Base-by-base conservation (phyloP, 2,329 filamentous ascomycete genomes). In the Sclerotinia minor region DNA sequence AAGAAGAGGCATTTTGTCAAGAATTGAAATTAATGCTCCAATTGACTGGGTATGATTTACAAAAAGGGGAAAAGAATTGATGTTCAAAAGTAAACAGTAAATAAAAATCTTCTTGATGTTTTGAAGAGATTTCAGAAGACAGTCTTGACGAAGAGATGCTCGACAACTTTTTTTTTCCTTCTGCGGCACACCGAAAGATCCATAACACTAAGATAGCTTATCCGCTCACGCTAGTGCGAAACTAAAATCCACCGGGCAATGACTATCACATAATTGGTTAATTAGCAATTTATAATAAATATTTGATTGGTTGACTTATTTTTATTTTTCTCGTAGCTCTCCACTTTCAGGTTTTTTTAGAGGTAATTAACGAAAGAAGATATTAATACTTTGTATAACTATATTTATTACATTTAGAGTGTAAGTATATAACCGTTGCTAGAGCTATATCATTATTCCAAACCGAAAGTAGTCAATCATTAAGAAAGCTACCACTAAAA, bases 1-100 rank as follows among this genome's bases (percentile, higher is more conserved):
- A 76, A 85, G 77, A 72, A 83, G 79, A 79, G 85, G 81, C 86
- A 88, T 88, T 73, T 74, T 82, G 54, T 60, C 59, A 65, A 44
- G 59, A 58, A 70, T 60, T 71, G 61, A 60, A 45, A 52, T 63
- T 47, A 61, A 59, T 59, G 64, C 41, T 58, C 24, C 64, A 69
- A 64, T 67, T 47, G 64, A 55, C 50, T 69, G 59, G 19, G 24
- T 32, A 64, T 66, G 9, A 32, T n/a, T n/a, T 17, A 24, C 11
- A 29, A 45, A 45, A 21, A 50, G 24, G 1, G n/a, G 38, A 24
- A n/a, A 44, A 11, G 19, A 24, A 44, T 19, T 38, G 24, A 17
- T 64, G 8, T 32, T 8, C 11, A 24, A 54, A 64, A 32, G 17
- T 15, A 44, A 44, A 64, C 24, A 55, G 64, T 45, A 49, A 65